These are phyloP conservation scores for Candida coquimbonensis DNA, from an alignment of 805 yeast species.

Conservation along the genomic window DNA sequence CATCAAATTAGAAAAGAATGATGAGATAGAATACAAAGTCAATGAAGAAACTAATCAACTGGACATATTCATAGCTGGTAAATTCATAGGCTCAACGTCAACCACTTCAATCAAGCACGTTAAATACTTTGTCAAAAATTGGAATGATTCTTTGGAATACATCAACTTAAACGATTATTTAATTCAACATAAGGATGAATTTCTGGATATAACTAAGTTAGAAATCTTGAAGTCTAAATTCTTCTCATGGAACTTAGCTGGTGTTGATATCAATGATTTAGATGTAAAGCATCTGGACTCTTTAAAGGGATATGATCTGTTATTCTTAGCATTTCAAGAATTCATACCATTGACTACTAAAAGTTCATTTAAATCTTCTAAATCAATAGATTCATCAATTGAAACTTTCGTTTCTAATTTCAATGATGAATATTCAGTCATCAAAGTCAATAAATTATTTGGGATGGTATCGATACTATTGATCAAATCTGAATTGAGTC, in stretches of 20 bases:
- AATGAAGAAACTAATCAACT: constrained; percentile 4
- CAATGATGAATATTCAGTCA: constrained; percentile 25
- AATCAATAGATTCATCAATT: constrained; percentile 9
- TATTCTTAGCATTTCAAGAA: constrained; percentile 43
- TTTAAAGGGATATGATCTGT: constrained; percentile 25
- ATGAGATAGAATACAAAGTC: constrained; percentile 2
- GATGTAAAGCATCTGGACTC: constrained; percentile 11
- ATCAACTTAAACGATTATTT: constrained; percentile 13
- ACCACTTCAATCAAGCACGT: background rate
- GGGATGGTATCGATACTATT: constrained; percentile 45
- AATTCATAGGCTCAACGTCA: constrained; percentile 1
- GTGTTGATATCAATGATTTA: constrained; percentile 16
- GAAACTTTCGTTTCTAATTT: background rate
- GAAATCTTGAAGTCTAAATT: constrained; percentile 20
- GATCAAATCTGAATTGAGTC: constrained; percentile 25
- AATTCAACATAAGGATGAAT: constrained; percentile 9
- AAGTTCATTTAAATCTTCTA: constrained; percentile 27
- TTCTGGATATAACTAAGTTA: constrained; percentile 11
- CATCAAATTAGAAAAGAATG: background rate
- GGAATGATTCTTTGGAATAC: constrained; percentile 5
- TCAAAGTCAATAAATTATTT: constrained; percentile 41
- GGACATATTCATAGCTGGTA: constrained; percentile 2
- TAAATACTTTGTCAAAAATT: constrained; percentile 4
- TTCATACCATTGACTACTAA: constrained; percentile 40
- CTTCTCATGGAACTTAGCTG: constrained; percentile 35